These are phyloP conservation scores for Carpinus viminea DNA, from an alignment of 306 rosid species.

Conservation along the genomic window DNA sequence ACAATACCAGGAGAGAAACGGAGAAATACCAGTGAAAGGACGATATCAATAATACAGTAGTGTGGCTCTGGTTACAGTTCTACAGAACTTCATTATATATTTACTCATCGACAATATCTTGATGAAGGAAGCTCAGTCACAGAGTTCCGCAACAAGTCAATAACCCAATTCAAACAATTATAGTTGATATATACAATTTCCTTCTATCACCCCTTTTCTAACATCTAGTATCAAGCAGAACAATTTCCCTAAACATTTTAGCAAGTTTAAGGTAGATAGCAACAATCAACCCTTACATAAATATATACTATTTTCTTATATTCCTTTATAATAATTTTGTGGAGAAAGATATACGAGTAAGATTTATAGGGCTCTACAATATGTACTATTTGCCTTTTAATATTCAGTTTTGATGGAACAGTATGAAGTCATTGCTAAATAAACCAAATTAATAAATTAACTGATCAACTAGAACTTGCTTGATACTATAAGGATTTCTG, in stretches of 20 bases:
- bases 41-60: background rate
- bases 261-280: background rate
- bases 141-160: too few relatives aligned
- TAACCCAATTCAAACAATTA: too few relatives aligned
- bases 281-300: background rate
- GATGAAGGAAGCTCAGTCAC: background rate
- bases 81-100: background rate
- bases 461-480: background rate
- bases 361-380: background rate
- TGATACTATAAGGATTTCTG: background rate
- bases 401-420: background rate
- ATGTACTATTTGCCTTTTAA: background rate
- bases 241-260: background rate
- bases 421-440: background rate
- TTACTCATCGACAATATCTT: background rate
- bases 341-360: background rate
- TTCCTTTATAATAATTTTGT: too few relatives aligned
- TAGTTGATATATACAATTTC: background rate
- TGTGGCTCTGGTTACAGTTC: background rate
- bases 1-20: background rate
- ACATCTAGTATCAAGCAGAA: background rate
- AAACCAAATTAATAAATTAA: background rate
- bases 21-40: background rate
- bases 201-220: background rate
- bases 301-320: background rate